Conservation (phyloP, 352 stramenopile species). For the Globisporangium abappressorium region DNA sequence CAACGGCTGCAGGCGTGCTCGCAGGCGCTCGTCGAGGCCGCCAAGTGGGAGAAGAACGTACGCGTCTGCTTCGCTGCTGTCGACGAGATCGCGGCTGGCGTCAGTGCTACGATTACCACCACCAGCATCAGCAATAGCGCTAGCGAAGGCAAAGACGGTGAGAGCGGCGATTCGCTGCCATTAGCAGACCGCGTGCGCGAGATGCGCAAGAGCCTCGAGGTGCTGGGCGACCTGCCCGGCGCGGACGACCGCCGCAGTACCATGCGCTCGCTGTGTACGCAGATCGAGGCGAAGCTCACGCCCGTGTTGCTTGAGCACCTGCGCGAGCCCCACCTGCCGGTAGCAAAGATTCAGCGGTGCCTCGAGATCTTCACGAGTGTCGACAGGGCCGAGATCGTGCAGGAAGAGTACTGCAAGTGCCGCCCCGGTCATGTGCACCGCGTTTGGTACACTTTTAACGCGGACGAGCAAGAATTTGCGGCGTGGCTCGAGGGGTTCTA, state of each 20-base stretch:
- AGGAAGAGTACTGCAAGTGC: constrained; percentile 41
- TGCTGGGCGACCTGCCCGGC: constrained; percentile 61
- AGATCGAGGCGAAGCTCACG: constrained; percentile 55
- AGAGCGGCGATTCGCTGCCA: constrained; percentile 9
- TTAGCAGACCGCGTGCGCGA: constrained; percentile 52
- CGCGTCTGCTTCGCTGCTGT: constrained; percentile 42
- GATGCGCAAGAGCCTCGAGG: constrained; percentile 61
- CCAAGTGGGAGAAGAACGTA: constrained; percentile 64
- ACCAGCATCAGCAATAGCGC: neutral
- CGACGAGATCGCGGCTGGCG: constrained; percentile 27
- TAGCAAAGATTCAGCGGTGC: constrained; percentile 42
- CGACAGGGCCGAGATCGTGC: constrained; percentile 36
- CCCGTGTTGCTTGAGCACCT: constrained; percentile 40
- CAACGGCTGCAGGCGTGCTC: constrained; percentile 59
- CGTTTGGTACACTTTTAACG: constrained; percentile 49
- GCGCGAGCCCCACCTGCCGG: constrained; percentile 37
- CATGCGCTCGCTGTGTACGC: constrained; percentile 42
- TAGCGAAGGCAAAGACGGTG: neutral
- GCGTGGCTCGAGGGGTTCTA: constrained; percentile 63
- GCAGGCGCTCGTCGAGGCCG: constrained; percentile 64
- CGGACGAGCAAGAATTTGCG: constrained; percentile 26
- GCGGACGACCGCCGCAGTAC: constrained; percentile 51
- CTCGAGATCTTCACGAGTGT: constrained; percentile 54
- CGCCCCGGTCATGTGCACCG: constrained; percentile 53
- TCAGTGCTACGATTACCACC: neutral